phyloP scores from a whole-genome alignment of 1,139 yeast species.

The Candida gigantensis region DNA sequence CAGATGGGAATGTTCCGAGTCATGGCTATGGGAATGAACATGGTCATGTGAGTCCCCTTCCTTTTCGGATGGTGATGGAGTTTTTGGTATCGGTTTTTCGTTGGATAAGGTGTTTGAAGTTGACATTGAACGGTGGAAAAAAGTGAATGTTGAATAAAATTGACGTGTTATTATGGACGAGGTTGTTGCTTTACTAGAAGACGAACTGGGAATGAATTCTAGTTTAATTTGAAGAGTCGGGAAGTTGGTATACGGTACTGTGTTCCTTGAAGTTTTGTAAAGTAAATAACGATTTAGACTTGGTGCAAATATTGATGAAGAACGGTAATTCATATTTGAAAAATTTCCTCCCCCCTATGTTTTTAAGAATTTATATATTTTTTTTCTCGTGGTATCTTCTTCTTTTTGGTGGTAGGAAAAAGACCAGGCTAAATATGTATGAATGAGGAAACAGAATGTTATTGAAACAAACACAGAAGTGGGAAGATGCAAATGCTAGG shows the following conservation, averaged over 20 bases:
- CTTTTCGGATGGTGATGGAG: not conserved
- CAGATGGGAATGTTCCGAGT: slow-evolving; percentile 30
- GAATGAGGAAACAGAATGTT: not conserved
- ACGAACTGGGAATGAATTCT: not conserved
- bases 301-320: not conserved
- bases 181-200: not conserved
- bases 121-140: slow-evolving; percentile 9
- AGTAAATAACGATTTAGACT: slow-evolving; percentile 1
- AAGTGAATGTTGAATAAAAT: slow-evolving; percentile 12
- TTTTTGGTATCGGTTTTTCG: slow-evolving; percentile 2
- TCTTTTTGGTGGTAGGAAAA: too few species aligned
- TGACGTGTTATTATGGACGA: slow-evolving; percentile 7
- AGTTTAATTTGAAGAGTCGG: not conserved
- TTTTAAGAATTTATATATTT: too few species aligned
- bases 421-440: not conserved
- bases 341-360: too few species aligned
- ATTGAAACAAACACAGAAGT: too few species aligned
- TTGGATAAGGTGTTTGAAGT: not conserved
- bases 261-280: not conserved
- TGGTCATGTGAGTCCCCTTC: slow-evolving; percentile 11
- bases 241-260: not conserved
- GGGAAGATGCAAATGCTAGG: too few species aligned
- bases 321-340: not conserved
- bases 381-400: too few species aligned
- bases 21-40: slow-evolving; percentile 29